These are phyloP conservation scores for Pseudozyma pruni DNA, from an alignment of 1,284 basidiomycete species.

Conservation along the genomic window DNA sequence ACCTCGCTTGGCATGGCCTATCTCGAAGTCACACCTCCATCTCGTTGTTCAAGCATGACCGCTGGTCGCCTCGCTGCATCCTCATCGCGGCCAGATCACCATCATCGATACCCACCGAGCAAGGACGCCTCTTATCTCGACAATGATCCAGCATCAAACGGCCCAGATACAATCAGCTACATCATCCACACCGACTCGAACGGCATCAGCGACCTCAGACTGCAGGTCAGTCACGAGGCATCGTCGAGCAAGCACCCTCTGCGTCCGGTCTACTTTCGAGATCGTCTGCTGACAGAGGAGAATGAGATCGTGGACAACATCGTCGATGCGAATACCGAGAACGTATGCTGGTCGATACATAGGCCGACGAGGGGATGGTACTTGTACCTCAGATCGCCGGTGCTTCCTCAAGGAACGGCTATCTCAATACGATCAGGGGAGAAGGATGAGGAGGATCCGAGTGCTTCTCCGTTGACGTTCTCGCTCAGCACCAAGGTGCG, in stretches of 20 bases:
- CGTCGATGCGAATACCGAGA: slow-evolving; percentile 40
- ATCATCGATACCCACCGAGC: slow-evolving; percentile 9
- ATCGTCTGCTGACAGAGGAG: slow-evolving; percentile 37
- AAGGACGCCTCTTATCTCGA: not conserved
- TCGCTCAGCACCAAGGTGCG: slow-evolving; percentile 34
- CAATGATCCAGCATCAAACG: not conserved
- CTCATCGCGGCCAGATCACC: not conserved
- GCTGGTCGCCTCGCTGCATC: not conserved
- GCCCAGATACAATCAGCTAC: slow-evolving; percentile 17
- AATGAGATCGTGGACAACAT: slow-evolving; percentile 60
- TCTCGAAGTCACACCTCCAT: not conserved
- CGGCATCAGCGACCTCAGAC: slow-evolving; percentile 26
- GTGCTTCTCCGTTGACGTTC: slow-evolving; percentile 46
- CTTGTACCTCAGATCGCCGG: slow-evolving; percentile 52
- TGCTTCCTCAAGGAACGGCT: slow-evolving; percentile 41
- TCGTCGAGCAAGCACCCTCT: slow-evolving; percentile 27
- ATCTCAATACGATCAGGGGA: slow-evolving; percentile 43
- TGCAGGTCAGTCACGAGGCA: slow-evolving; percentile 43
- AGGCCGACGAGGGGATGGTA: slow-evolving; percentile 60
- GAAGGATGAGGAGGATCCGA: slow-evolving; percentile 17
- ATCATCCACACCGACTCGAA: slow-evolving; percentile 38
- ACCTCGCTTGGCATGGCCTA: not conserved
- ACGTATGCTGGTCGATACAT: slow-evolving; percentile 53
- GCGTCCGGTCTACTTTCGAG: slow-evolving; percentile 49
- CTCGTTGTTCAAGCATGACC: slow-evolving; percentile 9